Percentiles rank a stretch among this genome's conserved stretches.
phyloP scores from a whole-genome alignment of 139 green algal genomes.

The Marvania coccoides region DNA sequence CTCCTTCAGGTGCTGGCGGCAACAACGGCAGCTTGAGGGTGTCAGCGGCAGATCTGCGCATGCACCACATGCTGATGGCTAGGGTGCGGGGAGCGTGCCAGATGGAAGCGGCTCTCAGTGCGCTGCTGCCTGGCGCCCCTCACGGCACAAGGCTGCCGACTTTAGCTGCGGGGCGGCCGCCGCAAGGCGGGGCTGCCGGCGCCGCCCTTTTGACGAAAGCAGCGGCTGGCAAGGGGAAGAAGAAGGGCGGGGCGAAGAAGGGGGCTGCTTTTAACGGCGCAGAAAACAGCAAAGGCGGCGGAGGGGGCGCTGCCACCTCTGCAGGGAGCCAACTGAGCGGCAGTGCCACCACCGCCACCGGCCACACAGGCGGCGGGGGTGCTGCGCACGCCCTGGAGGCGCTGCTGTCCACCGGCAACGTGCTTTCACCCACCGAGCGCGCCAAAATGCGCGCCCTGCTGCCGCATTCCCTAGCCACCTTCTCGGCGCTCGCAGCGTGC shows the following conservation, averaged over 20 bases:
- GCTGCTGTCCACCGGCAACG: background rate
- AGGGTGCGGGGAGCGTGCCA: constrained; percentile 8
- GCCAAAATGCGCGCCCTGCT: constrained; percentile 15
- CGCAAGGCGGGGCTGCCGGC: background rate
- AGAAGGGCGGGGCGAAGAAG: background rate
- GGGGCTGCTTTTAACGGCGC: background rate
- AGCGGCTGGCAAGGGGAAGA: background rate
- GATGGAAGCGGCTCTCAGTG: constrained; percentile 16
- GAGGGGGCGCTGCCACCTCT: background rate
- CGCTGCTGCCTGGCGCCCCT: constrained; percentile 5
- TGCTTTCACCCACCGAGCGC: background rate
- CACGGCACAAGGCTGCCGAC: constrained; percentile 3
- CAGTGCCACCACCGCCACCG: background rate
- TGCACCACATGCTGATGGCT: constrained; percentile 8
- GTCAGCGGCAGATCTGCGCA: too few relatives aligned
- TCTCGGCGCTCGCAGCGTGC: background rate
- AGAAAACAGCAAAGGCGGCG: background rate
- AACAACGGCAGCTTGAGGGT: background rate
- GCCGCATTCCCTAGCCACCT: constrained; percentile 4
- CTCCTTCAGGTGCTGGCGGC: too few relatives aligned
- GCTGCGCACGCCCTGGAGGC: background rate
- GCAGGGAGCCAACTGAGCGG: background rate
- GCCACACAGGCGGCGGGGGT: background rate
- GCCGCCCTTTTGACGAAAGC: background rate
- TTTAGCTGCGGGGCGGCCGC: background rate